A percentile compares a stretch with the other conserved stretches of the same genome.
Evolutionary conservation across 352 stramenopile species (phyloP).

Genomic region (Phytophthora pluvialis): DNA sequence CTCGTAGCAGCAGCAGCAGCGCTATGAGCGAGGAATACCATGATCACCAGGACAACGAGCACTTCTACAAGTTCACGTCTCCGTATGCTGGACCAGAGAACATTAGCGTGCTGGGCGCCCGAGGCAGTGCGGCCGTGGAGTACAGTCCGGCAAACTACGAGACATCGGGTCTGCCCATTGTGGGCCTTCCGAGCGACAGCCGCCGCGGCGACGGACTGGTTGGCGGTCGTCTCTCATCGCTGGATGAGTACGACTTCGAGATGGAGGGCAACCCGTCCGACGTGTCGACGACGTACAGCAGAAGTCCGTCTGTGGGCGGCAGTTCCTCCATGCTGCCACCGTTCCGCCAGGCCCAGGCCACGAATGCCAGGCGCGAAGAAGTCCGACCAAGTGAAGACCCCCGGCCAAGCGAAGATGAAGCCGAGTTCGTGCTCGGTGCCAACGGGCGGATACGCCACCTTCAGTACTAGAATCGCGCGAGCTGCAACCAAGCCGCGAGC

Average conservation of each 20-base stretch:
- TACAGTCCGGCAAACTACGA: slow-evolving; percentile 31
- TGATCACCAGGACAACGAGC: slow-evolving; percentile 37
- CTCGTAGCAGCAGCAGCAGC: slow-evolving; percentile 50
- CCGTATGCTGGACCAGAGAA: slow-evolving; percentile 40
- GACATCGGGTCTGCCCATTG: slow-evolving; percentile 36
- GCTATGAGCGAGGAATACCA: slow-evolving; percentile 47
- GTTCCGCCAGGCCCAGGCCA: slow-evolving; percentile 48
- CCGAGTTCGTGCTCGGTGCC: slow-evolving; percentile 40
- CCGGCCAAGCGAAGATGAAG: slow-evolving; percentile 36
- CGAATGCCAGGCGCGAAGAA: slow-evolving; percentile 63
- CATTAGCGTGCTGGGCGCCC: slow-evolving; percentile 37
- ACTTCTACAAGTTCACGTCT: slow-evolving; percentile 59
- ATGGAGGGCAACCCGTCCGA: slow-evolving; percentile 42
- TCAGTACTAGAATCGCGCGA: slow-evolving; percentile 18
- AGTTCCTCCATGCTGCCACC: slow-evolving; percentile 49
- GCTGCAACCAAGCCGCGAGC: neutral
- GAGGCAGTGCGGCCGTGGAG: slow-evolving; percentile 39
- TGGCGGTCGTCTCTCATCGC: slow-evolving; percentile 60
- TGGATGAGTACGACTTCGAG: slow-evolving; percentile 67
- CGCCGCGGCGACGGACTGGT: slow-evolving; percentile 44
- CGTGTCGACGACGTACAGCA: slow-evolving; percentile 46
- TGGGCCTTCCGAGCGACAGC: slow-evolving; percentile 41
- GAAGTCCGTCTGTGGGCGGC: slow-evolving; percentile 31
- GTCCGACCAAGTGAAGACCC: slow-evolving; percentile 42
- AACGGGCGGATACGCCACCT: slow-evolving; percentile 34